Conservation (phyloP, 1,284 basidiomycete species). For the Apiotrichum sp. region DNA sequence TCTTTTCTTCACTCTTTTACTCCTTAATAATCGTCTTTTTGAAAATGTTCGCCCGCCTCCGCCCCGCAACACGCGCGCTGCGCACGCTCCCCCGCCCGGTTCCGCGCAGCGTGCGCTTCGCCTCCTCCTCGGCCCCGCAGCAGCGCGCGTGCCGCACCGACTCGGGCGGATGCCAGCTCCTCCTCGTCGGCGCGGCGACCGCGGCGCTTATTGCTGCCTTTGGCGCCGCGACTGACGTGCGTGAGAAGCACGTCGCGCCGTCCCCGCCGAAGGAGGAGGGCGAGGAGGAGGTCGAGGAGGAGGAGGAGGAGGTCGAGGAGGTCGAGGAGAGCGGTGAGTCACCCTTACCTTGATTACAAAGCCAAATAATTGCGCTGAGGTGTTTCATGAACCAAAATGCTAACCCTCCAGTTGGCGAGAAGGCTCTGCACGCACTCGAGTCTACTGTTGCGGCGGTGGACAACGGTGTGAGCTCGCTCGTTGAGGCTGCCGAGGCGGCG, state of each 20-base stretch:
- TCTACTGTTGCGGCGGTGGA: slow-evolving; percentile 3
- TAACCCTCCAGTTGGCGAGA: background rate
- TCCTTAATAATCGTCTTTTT: too few relatives aligned
- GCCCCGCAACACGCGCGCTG: background rate
- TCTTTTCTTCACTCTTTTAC: too few relatives aligned
- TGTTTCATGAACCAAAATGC: background rate
- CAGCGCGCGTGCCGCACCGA: background rate
- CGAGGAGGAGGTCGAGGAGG: slow-evolving; percentile 3
- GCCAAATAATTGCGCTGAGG: too few relatives aligned
- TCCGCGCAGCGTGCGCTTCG: too few relatives aligned
- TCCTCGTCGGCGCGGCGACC: background rate
- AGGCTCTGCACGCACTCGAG: background rate
- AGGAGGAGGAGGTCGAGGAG: slow-evolving; percentile 2
- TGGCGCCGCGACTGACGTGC: background rate
- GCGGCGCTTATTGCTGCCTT: slow-evolving; percentile 3
- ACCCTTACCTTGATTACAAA: background rate
- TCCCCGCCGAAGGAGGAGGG: background rate
- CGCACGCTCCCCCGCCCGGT: background rate
- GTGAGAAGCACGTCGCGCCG: background rate
- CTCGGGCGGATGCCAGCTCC: background rate
- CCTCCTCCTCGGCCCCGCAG: too few relatives aligned
- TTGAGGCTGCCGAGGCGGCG: slow-evolving; percentile 11
- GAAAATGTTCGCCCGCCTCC: slow-evolving; percentile 4
- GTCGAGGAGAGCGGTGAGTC: background rate
- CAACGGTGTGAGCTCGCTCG: slow-evolving; percentile 3